A percentile compares a stretch with the other conserved stretches of the same genome.
These are phyloP conservation scores for Tolypocladium guangdongense DNA, from an alignment of 2,329 filamentous ascomycete genomes.

Conservation along the genomic window DNA sequence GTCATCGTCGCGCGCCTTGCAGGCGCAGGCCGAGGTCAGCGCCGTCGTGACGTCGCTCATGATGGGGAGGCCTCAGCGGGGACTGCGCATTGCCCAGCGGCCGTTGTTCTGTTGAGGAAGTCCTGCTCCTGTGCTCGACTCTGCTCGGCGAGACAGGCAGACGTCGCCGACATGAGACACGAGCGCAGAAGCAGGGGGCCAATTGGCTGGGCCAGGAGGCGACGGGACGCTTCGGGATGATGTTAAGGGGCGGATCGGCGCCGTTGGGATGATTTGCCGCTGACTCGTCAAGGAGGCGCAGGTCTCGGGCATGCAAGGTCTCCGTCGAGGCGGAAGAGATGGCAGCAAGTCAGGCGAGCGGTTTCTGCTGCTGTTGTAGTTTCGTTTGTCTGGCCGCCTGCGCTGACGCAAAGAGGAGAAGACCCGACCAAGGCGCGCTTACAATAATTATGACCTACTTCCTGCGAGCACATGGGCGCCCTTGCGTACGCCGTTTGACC, in stretches of 20 bases:
- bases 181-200: neutral
- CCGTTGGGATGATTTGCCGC: neutral
- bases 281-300: neutral
- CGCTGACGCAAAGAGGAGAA: too few species aligned
- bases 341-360: neutral
- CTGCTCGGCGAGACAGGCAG: neutral
- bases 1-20: constrained; percentile 16
- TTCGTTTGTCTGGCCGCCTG: neutral
- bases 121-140: neutral
- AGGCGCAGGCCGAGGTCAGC: constrained; percentile 25
- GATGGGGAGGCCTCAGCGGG: constrained; percentile 5
- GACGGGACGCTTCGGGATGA: neutral
- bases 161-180: neutral
- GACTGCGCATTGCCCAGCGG: neutral
- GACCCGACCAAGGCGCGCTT: neutral
- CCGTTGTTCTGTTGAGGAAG: neutral
- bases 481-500: too few species aligned
- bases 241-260: neutral
- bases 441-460: too few species aligned
- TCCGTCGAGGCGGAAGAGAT: neutral
- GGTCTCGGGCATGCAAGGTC: neutral
- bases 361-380: neutral
- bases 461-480: too few species aligned
- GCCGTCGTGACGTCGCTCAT: constrained; percentile 29
- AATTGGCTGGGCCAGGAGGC: constrained; percentile 1